A percentile compares a stretch with the other conserved stretches of the same genome.
Conservation (phyloP, 805 yeast species). For the Scheffersomyces coipomensis region DNA sequence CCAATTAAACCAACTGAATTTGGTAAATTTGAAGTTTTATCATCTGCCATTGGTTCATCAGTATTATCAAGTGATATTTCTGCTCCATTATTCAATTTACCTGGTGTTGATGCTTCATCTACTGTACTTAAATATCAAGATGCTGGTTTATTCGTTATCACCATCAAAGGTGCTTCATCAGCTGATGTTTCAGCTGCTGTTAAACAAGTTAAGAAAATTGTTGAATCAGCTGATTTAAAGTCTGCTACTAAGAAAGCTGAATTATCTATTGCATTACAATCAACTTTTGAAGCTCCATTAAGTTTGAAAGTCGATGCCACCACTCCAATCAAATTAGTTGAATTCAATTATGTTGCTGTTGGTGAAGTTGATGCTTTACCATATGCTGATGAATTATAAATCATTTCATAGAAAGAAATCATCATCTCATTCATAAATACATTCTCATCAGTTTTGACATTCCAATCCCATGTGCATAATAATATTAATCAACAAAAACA, state of each 20-base stretch:
- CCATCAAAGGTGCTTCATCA: conserved; percentile 60
- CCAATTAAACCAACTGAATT: conserved; percentile 68
- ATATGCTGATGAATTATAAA: conserved; percentile 80
- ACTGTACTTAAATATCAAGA: conserved; percentile 66
- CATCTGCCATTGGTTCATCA: conserved; percentile 61
- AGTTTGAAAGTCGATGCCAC: conserved; percentile 31
- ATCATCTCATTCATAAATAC: not conserved
- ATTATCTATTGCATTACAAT: conserved; percentile 43
- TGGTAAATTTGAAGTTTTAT: conserved; percentile 66
- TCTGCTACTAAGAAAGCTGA: conserved; percentile 46
- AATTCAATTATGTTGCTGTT: conserved; percentile 82
- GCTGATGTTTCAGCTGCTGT: conserved; percentile 59
- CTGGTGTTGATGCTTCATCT: conserved; percentile 43
- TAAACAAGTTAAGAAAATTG: conserved; percentile 51
- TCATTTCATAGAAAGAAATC: not conserved
- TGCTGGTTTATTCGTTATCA: conserved; percentile 76
- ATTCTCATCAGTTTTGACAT: not conserved
- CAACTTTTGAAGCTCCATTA: conserved; percentile 29
- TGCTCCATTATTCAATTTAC: conserved; percentile 47
- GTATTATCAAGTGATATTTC: conserved; percentile 54
- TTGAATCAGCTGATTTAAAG: conserved; percentile 52
- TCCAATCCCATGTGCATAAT: not conserved
- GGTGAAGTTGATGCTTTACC: conserved; percentile 89
- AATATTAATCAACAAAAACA: not conserved
- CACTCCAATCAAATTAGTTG: conserved; percentile 45